Evolutionary conservation across 305 asterid species (phyloP), one percentile per base, ranked within the genome.

Genomic region (Rubia tinctorum): DNA sequence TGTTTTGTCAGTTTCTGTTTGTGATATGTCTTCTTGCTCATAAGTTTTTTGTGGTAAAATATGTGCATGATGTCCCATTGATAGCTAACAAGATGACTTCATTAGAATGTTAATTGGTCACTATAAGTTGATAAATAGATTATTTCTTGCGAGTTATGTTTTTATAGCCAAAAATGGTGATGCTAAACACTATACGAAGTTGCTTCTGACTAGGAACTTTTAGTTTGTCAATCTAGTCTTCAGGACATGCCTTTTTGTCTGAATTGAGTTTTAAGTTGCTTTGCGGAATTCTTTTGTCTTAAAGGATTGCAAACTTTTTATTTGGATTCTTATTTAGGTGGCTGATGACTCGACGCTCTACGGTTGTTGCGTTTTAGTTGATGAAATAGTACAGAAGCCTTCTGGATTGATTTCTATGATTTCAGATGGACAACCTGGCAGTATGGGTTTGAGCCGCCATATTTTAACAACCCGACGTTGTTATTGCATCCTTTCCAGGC

Each of bases 291-390:
- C 55, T 20, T 64, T 71, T 51, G 49, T 27, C 18, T 4, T 17
- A 15, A 49, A 22, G 62, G 68, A 17, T 73, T 27, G 71, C 34
- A 59, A 45, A 27, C 60, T 64, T 73, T 60, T 39, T 8, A 9
- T 53, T 53, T 53, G 60, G 15, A 18, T 18, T 53, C 59, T 76
- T 69, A 58, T 72, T 45, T 70, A 67, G 84, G 84, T 80, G 70
- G 82, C 85, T 77, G 99, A 95, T 84, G 88, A 92, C 80, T 91
- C 99, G 55, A 93, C 96, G 45, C 90, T 95, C 72, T 95, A 95
- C 72, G 99, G 99, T 79, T 95, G 98, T 88, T 95, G 99, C 76
- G 93, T 95, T 79, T 85, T 95, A 83, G 98, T 89, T 70, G 99
- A 95, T 71, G 99, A 95, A 86, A 78, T 91, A 83, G 81, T 95